Conservation (phyloP, 192 early-diverging fungal genomes). For the Coemansia brasiliensis region DNA sequence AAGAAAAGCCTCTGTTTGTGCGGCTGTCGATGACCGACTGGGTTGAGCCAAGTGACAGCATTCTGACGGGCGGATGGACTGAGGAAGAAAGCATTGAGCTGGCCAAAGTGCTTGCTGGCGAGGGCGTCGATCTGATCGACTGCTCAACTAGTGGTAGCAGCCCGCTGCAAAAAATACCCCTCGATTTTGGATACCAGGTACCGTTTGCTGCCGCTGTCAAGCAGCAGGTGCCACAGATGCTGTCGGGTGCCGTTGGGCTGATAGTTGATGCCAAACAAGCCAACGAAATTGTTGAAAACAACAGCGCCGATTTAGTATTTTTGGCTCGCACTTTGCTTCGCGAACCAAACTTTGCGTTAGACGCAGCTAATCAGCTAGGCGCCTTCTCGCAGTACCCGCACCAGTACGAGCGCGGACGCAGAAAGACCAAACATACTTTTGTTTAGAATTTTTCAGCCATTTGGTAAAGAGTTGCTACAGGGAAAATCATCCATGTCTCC, state of each 20-base stretch:
- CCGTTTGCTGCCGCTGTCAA: constrained; percentile 67
- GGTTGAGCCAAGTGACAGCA: constrained; percentile 49
- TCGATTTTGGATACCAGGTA: constrained; percentile 63
- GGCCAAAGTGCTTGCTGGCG: constrained; percentile 52
- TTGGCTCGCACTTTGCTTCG: constrained; percentile 72
- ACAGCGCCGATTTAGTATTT: constrained; percentile 73
- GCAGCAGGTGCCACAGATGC: constrained; percentile 57
- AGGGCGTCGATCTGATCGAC: constrained; percentile 88
- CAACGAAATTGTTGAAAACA: constrained; percentile 63
- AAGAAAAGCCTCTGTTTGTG: constrained; percentile 80
- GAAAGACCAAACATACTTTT: constrained; percentile 30
- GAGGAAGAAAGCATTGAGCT: constrained; percentile 72
- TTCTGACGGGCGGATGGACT: constrained; percentile 64
- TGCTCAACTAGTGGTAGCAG: constrained; percentile 76
- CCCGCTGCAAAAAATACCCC: constrained; percentile 54
- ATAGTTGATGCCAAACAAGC: constrained; percentile 72
- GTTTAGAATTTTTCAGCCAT: constrained; percentile 24
- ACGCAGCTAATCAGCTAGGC: constrained; percentile 65
- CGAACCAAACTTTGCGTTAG: constrained; percentile 67
- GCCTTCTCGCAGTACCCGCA: constrained; percentile 61
- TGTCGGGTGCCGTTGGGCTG: constrained; percentile 67
- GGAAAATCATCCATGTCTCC: constrained; percentile 91
- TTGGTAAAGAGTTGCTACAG: constrained; percentile 31
- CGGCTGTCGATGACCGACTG: constrained; percentile 79
- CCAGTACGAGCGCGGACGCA: constrained; percentile 64